phyloP scores from a whole-genome alignment of 352 stramenopile genomes.

The Pythium scleroteichum region DNA sequence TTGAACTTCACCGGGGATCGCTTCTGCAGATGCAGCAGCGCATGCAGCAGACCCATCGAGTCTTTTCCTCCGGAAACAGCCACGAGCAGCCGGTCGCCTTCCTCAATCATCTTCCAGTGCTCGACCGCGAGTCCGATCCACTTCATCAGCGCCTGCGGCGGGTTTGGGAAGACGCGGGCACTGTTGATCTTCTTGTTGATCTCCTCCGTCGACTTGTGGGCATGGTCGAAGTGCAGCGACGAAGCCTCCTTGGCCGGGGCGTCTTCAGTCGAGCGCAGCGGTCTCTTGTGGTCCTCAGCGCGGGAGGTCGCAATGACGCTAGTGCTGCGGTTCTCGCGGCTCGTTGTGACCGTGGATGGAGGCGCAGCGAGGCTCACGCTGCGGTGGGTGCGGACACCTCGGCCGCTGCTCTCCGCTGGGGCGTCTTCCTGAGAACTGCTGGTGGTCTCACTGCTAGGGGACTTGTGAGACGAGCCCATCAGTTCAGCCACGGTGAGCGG shows the following conservation, averaged over 20 bases:
- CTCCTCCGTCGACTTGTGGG: constrained; percentile 27
- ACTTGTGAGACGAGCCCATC: background rate
- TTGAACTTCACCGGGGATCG: constrained; percentile 92
- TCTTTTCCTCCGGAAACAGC: constrained; percentile 96
- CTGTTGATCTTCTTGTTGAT: constrained; percentile 35
- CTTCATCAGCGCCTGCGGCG: constrained; percentile 41
- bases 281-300: constrained; percentile 22
- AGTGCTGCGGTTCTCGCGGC: constrained; percentile 2
- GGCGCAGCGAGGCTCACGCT: constrained; percentile 1
- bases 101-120: constrained; percentile 93
- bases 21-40: constrained; percentile 90
- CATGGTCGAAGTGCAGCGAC: constrained; percentile 18
- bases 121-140: constrained; percentile 74
- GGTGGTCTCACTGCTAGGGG: background rate
- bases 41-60: constrained; percentile 93
- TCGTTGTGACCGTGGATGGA: background rate
- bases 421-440: background rate
- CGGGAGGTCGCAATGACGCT: background rate
- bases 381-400: background rate
- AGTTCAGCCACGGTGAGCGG: background rate
- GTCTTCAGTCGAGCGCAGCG: constrained; percentile 22
- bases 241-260: constrained; percentile 9
- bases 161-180: constrained; percentile 42
- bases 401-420: background rate
- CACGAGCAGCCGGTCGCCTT: constrained; percentile 93